Conservation (phyloP, 805 yeast species). For the Pichia pseudocactophila region DNA sequence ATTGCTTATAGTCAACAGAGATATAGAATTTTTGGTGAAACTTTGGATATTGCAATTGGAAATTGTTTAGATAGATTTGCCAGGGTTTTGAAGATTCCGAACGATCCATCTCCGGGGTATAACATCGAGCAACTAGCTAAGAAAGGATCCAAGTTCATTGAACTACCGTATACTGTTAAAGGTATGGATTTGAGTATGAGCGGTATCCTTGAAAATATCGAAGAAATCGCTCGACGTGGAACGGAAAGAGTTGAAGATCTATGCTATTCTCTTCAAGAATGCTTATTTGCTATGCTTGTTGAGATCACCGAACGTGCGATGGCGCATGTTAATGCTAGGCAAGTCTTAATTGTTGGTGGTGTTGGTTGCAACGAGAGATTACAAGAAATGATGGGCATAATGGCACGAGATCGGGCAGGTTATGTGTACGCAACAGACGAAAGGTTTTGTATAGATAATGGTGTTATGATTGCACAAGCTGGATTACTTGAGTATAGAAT, state of each 20-base stretch:
- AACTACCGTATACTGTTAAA: conserved; percentile 90
- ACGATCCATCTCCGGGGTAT: conserved; percentile 95
- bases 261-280: conserved; percentile 89
- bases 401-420: conserved; percentile 87
- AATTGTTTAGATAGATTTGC: conserved; percentile 96
- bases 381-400: conserved; percentile 93
- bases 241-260: conserved; percentile 47
- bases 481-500: conserved; percentile 79
- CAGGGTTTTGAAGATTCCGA: conserved; percentile 76
- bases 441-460: conserved; percentile 93
- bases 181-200: conserved; percentile 98
- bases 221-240: conserved; percentile 34
- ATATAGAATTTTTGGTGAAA: conserved; percentile 98
- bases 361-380: conserved; percentile 92
- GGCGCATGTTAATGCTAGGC: conserved; percentile 90
- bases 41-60: conserved; percentile 95
- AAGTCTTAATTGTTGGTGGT: conserved; percentile 94
- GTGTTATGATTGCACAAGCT: conserved; percentile 98
- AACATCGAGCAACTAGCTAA: conserved; percentile 93
- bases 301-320: conserved; percentile 97
- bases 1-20: conserved; percentile 92
- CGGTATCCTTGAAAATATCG: conserved; percentile 84
- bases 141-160: conserved; percentile 52
- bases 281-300: conserved; percentile 89
- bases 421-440: conserved; percentile 93